Evolutionary conservation across 768 basidiomycete genomes (phyloP).

Genomic region (Xerocomellus intermedius): DNA sequence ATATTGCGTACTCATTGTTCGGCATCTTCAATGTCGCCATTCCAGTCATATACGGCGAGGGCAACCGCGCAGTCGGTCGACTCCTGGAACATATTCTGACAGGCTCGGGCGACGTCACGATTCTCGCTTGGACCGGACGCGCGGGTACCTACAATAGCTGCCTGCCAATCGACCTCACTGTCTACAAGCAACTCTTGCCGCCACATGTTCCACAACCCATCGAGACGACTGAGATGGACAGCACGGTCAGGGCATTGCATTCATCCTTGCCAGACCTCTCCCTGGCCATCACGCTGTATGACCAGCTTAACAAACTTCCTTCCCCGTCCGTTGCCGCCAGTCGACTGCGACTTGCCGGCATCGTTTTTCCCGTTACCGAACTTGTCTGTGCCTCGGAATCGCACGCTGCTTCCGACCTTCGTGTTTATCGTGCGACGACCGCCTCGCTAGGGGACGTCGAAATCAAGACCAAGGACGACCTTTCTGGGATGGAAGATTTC

Average conservation of each 20-base stretch:
- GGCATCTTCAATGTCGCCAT: slow-evolving; percentile 7
- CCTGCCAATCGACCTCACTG: not conserved
- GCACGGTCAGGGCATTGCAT: not conserved
- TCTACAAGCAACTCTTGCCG: not conserved
- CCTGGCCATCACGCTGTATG: not conserved
- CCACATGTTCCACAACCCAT: not conserved
- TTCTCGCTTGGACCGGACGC: slow-evolving; percentile 10
- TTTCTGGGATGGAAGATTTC: not conserved
- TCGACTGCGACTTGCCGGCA: slow-evolving; percentile 2
- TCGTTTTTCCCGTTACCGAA: not conserved
- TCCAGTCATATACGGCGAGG: slow-evolving; percentile 9
- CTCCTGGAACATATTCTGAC: slow-evolving; percentile 7
- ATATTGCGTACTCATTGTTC: slow-evolving; percentile 9
- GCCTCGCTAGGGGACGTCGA: not conserved
- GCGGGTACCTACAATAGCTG: not conserved
- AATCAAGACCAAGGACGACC: slow-evolving; percentile 2
- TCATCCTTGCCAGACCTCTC: not conserved
- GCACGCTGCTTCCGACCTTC: not conserved
- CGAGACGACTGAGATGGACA: not conserved
- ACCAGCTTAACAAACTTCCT: not conserved
- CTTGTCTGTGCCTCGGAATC: not conserved
- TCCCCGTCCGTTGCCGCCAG: too few relatives aligned
- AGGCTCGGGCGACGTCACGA: not conserved
- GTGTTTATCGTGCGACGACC: not conserved
- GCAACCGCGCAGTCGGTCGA: slow-evolving; percentile 1